A percentile compares a stretch with the other conserved stretches of the same genome.
phyloP scores from a whole-genome alignment of 2,329 filamentous ascomycete genomes.

The Cercospora sesami region DNA sequence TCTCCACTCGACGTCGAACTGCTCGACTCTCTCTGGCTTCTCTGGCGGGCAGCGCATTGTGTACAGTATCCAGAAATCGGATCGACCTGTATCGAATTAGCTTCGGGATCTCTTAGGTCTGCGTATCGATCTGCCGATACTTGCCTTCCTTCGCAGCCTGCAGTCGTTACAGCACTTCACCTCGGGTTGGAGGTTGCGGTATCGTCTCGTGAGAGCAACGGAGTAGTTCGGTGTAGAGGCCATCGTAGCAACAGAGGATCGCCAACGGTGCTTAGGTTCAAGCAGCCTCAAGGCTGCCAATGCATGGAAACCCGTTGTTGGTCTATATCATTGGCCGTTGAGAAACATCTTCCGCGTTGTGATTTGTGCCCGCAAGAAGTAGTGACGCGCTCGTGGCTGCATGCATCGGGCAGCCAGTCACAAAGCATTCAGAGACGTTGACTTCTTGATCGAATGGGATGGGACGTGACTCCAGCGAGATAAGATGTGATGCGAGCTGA shows the following conservation, averaged over 20 bases:
- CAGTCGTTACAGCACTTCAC: conserved; percentile 6
- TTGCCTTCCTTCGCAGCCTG: conserved; percentile 3
- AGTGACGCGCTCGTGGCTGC: neutral
- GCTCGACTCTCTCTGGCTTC: neutral
- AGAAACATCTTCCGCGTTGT: neutral
- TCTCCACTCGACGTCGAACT: conserved; percentile 6
- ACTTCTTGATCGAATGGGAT: neutral
- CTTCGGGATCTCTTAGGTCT: neutral
- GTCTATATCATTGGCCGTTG: neutral
- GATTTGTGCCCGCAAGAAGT: neutral
- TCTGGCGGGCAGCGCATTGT: neutral
- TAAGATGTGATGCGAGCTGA: neutral
- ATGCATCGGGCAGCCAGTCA: neutral
- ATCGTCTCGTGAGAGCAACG: conserved; percentile 1
- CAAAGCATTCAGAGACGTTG: neutral
- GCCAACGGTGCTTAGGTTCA: neutral
- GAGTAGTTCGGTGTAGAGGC: neutral
- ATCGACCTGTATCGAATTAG: conserved; percentile 1
- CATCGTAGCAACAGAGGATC: neutral
- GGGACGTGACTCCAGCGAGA: neutral
- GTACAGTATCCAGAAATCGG: conserved; percentile 1
- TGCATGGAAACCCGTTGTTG: neutral
- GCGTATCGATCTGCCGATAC: neutral
- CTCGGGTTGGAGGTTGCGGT: neutral
- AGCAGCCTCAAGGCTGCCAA: neutral